Base-by-base conservation (phyloP, 208 protist genomes). In the Crithidia sp. region DNA sequence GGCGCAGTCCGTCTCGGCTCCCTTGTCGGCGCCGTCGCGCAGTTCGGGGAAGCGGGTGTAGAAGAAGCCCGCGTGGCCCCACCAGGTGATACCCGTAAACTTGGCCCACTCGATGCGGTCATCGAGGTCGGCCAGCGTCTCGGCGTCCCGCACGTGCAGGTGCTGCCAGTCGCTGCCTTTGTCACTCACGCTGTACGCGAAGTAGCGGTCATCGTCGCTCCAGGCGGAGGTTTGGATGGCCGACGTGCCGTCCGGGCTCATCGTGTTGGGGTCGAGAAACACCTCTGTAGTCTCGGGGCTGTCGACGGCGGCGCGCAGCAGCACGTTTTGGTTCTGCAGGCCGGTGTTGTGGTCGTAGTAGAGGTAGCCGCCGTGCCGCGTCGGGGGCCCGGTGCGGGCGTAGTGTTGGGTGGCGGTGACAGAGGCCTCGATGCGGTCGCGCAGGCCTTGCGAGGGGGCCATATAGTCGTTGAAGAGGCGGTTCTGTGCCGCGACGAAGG, bases 281-380 rank as follows among this genome's bases (percentile, higher is more conserved):
- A 97, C 84, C 55, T 87, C 79, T 7, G 78, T 12, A n/a, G 44
- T 56, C 4, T 17, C 73, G 65, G n/a, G 56, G n/a, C 72, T 74
- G n/a, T 52, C 75, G 7, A 77, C 62, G n/a, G 81, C 7, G 13
- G 5, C 28, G 49, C 62, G 76, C 82, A 89, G 90, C 19, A 92
- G 76, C 17, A 96, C 89, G 74, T 77, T 87, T 67, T 96, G 90
- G 65, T 97, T 97, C 82, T 98, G 95, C 68, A 98, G 83, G 4
- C 96, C 96, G 2, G 83, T 87, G 84, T 98, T 98, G 81, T 92
- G 85, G 52, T 88, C 86, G 76, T 89, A 97, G 83, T 97, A 98
- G 77, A 92, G 96, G 19, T 81, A 57, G n/a, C 66, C 72, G 9
- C 85, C 85, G 19, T 79, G 82, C 54, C 84, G 80, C 54, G 79